A percentile compares a stretch with the other conserved stretches of the same genome.
These are phyloP conservation scores for Xylaria sp. DNA, from an alignment of 2,329 filamentous ascomycete genomes.

Conservation along the genomic window DNA sequence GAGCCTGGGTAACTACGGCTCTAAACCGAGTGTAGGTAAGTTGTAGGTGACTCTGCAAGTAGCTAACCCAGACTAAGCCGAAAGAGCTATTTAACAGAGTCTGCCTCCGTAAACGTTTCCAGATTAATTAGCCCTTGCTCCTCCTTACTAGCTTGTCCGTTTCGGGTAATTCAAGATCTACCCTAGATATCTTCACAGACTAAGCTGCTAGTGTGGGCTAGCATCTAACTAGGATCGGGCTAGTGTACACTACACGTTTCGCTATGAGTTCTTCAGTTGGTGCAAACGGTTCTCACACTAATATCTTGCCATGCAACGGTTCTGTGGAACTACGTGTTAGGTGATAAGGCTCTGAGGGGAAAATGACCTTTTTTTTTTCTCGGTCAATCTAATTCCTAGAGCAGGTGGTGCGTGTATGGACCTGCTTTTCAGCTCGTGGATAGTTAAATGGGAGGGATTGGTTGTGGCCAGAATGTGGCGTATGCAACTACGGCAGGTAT, in stretches of 20 bases:
- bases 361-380: neutral
- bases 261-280: neutral
- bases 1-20: too few species aligned
- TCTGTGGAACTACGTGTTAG: too few species aligned
- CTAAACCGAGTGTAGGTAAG: neutral
- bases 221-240: neutral
- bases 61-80: slow-evolving; percentile 9
- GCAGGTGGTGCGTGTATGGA: neutral
- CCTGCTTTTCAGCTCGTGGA: neutral
- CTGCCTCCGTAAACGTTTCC: neutral
- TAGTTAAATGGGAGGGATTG: too few species aligned
- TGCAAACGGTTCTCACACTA: neutral
- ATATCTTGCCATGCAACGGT: neutral
- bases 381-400: too few species aligned
- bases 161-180: slow-evolving; percentile 1
- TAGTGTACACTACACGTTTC: neutral
- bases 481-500: neutral
- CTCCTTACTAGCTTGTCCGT: neutral
- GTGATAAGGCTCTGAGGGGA: too few species aligned
- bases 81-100: neutral
- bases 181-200: neutral
- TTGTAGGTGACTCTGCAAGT: neutral
- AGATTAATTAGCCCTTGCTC: slow-evolving; percentile 6
- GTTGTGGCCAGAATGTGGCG: neutral
- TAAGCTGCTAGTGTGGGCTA: neutral